Conservation (phyloP, 306 rosid species). For the Corylus heterophylla region DNA sequence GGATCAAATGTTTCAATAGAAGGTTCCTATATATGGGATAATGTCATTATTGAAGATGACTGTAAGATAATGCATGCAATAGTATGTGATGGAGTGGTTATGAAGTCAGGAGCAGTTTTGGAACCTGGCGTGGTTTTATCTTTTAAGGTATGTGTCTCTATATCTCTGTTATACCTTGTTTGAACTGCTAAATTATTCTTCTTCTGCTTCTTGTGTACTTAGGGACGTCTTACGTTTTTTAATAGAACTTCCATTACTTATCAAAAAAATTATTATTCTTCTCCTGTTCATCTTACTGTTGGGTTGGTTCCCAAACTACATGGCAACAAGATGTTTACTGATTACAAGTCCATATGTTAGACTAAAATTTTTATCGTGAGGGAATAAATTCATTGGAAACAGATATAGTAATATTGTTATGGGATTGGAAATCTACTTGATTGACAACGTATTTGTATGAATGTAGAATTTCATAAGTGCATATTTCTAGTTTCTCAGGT, state of each 20-base stretch:
- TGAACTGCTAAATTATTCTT: neutral
- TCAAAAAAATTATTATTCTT: neutral
- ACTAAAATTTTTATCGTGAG: neutral
- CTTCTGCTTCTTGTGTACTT: no score
- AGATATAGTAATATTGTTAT: neutral
- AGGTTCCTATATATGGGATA: no score
- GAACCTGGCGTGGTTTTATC: slow-evolving; percentile 47
- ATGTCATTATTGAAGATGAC: no score
- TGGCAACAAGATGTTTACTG: neutral
- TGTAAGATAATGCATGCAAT: no score
- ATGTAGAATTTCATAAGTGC: neutral
- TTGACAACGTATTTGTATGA: neutral
- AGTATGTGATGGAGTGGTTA: no score
- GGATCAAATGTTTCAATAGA: no score
- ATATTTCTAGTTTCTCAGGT: no score
- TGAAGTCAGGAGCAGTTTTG: slow-evolving; percentile 63
- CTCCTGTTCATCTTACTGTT: slow-evolving; percentile 16
- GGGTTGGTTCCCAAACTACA: slow-evolving; percentile 14
- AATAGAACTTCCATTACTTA: no score
- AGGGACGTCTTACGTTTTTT: no score
- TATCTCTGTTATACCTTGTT: slow-evolving; percentile 4
- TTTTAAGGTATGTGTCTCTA: slow-evolving; percentile 68
- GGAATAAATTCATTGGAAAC: neutral
- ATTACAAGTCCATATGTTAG: neutral
- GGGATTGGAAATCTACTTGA: neutral